Evolutionary conservation across 257 asterid genomes (phyloP), one percentile per base, ranked within the genome.

Genomic region (Petrea volubilis): DNA sequence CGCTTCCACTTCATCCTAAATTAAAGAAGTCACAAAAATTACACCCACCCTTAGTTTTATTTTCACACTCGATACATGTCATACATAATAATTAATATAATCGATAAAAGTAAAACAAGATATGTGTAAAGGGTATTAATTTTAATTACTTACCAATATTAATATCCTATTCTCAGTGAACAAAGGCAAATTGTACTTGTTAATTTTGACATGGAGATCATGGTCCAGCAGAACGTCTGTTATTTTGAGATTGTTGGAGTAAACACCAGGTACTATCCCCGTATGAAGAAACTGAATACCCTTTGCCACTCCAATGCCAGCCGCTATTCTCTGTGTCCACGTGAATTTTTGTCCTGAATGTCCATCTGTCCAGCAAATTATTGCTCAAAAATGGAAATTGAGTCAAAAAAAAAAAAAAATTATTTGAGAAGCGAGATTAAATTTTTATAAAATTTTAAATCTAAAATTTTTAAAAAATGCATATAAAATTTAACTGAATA

Each of bases 221-320:
- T 79, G 83, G 64, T 90, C 96, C 76, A 93, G 60, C 36, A 93
- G 79, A 60, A 90, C 34, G 59, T 93, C 96, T 15, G 91, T 88
- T 71, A 93, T 88, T 67, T 84, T 88, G 61, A 93, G 74, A 15
- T 68, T 56, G 68, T 87, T 93, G 2, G 92, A 74, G 82, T 83
- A 89, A 7, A 87, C 79, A 3, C 97, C 97, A 0, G 97, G 97
- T 18, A 89, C 93, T 33, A 78, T 84, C 46, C 98, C 97, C 3
- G 97, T 90, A 56, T 93, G 97, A 44, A 93, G 96, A 84, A 90
- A 93, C 64, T 84, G 96, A 61, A 93, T 83, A 1, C 96, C 97
- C 73, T 75, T 77, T 0, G 96, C 97, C 0, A 88, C 76, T 67
- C 93, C 97, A 70, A 86, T 85, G 14, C 78, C 89, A 47, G 98